phyloP scores from a whole-genome alignment of 2,329 filamentous ascomycete genomes.

The Pseudogymnoascus sp. region DNA sequence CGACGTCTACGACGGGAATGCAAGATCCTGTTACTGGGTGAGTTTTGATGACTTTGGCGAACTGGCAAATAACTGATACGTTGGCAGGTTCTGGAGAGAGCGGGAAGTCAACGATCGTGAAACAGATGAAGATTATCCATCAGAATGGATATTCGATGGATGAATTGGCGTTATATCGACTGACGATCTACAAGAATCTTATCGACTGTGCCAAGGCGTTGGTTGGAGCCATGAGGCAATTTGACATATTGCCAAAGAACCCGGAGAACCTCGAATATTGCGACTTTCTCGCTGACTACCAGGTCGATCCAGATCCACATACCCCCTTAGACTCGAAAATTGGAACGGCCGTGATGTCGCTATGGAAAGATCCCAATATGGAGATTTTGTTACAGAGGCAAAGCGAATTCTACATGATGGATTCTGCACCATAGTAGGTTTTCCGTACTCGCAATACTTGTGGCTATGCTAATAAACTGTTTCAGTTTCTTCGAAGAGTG shows the following conservation, averaged over 20 bases:
- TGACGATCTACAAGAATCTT: conserved; percentile 97
- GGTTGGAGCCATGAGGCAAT: conserved; percentile 84
- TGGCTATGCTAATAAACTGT: background rate
- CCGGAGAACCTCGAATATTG: conserved; percentile 65
- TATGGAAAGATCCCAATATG: conserved; percentile 86
- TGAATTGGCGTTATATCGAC: conserved; percentile 85
- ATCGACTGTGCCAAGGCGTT: conserved; percentile 94
- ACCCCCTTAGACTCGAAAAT: conserved; percentile 73
- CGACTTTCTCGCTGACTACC: conserved; percentile 77
- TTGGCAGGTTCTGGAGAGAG: conserved; percentile 85
- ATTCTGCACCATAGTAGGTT: conserved; percentile 88
- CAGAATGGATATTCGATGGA: conserved; percentile 95
- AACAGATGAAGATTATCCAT: conserved; percentile 99
- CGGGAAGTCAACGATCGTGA: conserved; percentile 98
- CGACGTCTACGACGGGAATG: conserved; percentile 90
- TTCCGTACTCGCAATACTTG: background rate
- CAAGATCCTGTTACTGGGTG: conserved; percentile 95
- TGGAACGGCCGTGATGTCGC: conserved; percentile 69
- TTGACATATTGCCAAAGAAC: conserved; percentile 70
- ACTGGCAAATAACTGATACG: conserved; percentile 11
- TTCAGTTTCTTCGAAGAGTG: conserved; percentile 92
- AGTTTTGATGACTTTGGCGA: conserved; percentile 27
- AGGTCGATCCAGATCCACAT: conserved; percentile 82
- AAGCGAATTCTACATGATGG: conserved; percentile 98
- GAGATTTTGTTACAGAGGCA: conserved; percentile 81